These are phyloP conservation scores for Aphanomyces invadans DNA, from an alignment of 352 stramenopile genomes.

Conservation along the genomic window DNA sequence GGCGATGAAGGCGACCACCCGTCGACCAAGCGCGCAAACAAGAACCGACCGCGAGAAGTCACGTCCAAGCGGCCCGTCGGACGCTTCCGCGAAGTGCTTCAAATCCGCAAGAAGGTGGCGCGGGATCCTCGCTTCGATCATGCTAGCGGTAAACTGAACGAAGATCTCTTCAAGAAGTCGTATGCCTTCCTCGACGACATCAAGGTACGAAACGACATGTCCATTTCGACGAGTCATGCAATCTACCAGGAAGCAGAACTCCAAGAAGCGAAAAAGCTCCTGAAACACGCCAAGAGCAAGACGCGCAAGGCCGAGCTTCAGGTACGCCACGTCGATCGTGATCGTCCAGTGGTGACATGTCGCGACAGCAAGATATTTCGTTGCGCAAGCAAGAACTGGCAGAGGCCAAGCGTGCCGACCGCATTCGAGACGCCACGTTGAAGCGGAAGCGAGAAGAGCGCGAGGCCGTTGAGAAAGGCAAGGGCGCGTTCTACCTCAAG, in stretches of 20 bases:
- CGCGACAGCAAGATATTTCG: conserved; percentile 54
- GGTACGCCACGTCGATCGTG: conserved; percentile 31
- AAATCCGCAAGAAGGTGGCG: conserved; percentile 61
- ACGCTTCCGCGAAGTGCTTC: conserved; percentile 69
- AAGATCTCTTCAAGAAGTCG: conserved; percentile 80
- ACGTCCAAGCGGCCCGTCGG: conserved; percentile 76
- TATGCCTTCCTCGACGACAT: conserved; percentile 88
- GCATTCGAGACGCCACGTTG: conserved; percentile 29
- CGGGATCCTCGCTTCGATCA: conserved; percentile 85
- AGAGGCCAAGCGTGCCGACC: conserved; percentile 52
- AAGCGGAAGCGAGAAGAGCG: conserved; percentile 84
- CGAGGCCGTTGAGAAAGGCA: conserved; percentile 82
- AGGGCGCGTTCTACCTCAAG: conserved; percentile 89
- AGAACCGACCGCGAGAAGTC: conserved; percentile 82
- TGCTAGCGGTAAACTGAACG: conserved; percentile 76
- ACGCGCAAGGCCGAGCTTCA: conserved; percentile 70
- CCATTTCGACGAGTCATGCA: too few relatives aligned
- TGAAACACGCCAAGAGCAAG: conserved; percentile 57
- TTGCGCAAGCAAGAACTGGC: conserved; percentile 69
- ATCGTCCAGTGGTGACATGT: conserved; percentile 53
- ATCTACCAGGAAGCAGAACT: conserved; percentile 60
- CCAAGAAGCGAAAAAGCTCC: conserved; percentile 72
- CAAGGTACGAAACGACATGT: conserved; percentile 34
- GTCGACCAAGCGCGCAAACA: conserved; percentile 49
- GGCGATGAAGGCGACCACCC: conserved; percentile 15